Conservation (phyloP, 2,329 filamentous ascomycete genomes). For the Nigrospora osmanthi region DNA sequence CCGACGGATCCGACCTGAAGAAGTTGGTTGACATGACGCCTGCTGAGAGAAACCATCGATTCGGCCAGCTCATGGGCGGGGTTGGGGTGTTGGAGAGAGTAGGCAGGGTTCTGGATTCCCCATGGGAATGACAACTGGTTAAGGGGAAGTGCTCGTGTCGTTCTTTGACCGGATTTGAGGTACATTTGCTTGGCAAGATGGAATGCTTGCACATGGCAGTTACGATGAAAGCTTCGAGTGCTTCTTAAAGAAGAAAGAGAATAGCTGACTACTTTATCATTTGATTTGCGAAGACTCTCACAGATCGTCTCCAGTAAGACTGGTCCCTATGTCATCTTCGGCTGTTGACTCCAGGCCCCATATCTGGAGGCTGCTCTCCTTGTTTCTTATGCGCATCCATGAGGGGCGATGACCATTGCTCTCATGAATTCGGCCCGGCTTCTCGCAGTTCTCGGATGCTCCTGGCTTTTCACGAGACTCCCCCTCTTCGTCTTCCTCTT, state of each 20-base stretch:
- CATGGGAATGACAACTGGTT: conserved; percentile 28
- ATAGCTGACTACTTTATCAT: no score
- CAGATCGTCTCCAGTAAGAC: no score
- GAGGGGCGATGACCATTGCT: conserved; percentile 8
- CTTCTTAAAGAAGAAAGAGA: no score
- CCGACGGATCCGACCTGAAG: conserved; percentile 33
- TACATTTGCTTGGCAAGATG: no score
- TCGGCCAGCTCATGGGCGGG: conserved; percentile 47
- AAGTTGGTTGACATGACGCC: conserved; percentile 49
- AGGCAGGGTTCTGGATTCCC: conserved; percentile 39
- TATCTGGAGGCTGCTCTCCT: conserved; percentile 37
- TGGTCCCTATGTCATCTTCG: background rate
- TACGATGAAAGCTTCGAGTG: no score
- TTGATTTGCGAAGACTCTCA: no score
- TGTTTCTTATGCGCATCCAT: conserved; percentile 19
- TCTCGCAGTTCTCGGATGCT: background rate
- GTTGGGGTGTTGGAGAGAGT: conserved; percentile 42
- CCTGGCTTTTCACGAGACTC: background rate
- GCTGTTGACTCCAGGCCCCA: conserved; percentile 26
- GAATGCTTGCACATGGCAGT: no score
- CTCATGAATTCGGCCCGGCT: background rate
- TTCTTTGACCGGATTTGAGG: no score
- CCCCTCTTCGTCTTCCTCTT: conserved; percentile 6
- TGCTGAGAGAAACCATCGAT: conserved; percentile 38
- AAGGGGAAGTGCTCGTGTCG: no score